Base-by-base conservation (phyloP, 164 flowering plant species). In the Vitis labrusca region DNA sequence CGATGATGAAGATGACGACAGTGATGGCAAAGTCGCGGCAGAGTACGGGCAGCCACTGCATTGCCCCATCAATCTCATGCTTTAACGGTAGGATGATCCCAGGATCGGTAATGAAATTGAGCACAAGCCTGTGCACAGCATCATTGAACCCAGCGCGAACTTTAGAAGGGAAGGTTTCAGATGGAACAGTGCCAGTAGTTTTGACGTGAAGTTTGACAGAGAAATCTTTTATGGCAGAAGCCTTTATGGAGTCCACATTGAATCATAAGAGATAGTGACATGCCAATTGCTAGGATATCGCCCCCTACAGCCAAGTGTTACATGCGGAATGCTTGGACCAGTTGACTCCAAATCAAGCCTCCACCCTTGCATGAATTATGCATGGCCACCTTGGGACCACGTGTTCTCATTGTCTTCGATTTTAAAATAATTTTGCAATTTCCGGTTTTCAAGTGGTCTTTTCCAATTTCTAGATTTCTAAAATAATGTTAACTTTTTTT, bases 181-280 rank as follows among this genome's bases (percentile, higher is more conserved):
- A 66, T 81, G 85, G 85, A 81, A 83, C 72, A 84, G 74, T 57
- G 80, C 85, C 13, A 84, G 85, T 71, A 84, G 85, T 71, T 77
- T 69, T 56, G 85, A 80, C 51, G 9, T 84, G 59, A 82, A 77
- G n/a, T 60, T 78, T 48, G 84, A 84, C 54, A 80, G 75, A 59
- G 88, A 84, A 29, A 71, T 0, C 59, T 75, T 19, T 50, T 85
- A 64, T 72, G 68, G 58, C 86, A 83, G 72, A 81, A 75, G 58
- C 83, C 88, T 7, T 79, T 86, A 5, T 83, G 86, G 84, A 73
- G 83, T 74, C 79, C 85, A 19, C 68, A 77, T 72, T 65, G 82
- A 51, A 79, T 79, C 15, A 69, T 81, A 63, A 77, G 85, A 60
- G 71, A 84, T 65, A 67, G 76, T 15, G 84, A 82, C 71, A 80